A percentile compares a stretch with the other conserved stretches of the same genome.
These are phyloP conservation scores for Coemansia sp. DNA, from an alignment of 371 early-diverging fungal genomes.

Conservation along the genomic window DNA sequence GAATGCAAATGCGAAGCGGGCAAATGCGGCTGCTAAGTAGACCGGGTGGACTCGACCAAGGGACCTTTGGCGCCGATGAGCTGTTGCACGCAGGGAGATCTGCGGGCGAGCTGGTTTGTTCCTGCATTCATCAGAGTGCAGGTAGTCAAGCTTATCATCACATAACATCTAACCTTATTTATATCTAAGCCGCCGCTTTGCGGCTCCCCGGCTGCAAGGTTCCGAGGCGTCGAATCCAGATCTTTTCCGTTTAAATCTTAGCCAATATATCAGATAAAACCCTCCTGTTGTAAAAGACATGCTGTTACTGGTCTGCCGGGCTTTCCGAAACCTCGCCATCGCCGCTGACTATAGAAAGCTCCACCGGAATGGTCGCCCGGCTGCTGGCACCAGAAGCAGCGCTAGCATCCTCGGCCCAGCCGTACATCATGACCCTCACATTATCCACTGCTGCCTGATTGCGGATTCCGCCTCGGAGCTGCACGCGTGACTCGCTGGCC, in stretches of 20 bases:
- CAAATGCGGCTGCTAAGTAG: neutral
- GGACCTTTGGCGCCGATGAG: neutral
- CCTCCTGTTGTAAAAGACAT: neutral
- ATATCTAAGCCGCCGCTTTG: too few species aligned
- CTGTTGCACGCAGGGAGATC: neutral
- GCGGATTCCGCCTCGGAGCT: constrained; percentile 22
- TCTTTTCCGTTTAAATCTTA: neutral
- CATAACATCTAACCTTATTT: neutral
- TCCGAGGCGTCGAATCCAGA: too few species aligned
- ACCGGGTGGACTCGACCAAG: neutral
- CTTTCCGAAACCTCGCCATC: neutral
- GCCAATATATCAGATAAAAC: neutral
- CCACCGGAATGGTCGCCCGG: constrained; percentile 10
- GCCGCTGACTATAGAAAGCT: constrained; percentile 17
- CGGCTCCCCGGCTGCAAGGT: too few species aligned
- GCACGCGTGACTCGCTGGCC: constrained; percentile 3
- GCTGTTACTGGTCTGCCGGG: neutral
- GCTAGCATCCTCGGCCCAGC: constrained; percentile 40
- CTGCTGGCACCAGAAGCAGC: neutral
- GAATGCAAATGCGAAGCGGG: neutral
- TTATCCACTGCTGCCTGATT: neutral
- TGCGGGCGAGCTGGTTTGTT: neutral
- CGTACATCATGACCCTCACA: constrained; percentile 42
- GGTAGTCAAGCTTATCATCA: neutral
- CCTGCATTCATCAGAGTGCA: neutral